Base-by-base conservation (phyloP, 768 basidiomycete species). In the Leccinum disarticulatum region DNA sequence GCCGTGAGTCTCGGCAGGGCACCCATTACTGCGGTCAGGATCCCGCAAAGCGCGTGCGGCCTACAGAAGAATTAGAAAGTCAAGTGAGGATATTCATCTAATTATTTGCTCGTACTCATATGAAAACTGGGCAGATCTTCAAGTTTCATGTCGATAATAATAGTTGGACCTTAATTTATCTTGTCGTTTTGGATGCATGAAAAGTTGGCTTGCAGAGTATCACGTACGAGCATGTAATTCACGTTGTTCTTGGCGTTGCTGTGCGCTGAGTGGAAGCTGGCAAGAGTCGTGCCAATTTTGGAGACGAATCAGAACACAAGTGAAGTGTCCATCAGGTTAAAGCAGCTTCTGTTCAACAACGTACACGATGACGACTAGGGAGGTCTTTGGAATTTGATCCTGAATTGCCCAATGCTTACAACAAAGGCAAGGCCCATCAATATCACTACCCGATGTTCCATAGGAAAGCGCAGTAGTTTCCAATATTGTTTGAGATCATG, bases 1-100 rank as follows among this genome's bases (percentile, higher is more conserved):
- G 74, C 73, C 17, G 50, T 35, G 25, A 52, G 56, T 13, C 59
- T 74, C 7, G 77, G 78, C 7, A 59, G 64, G 27, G 61, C 73
- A 13, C 52, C 53, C 3, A 67, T 73, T 28, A 61, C 62, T 1
- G 71, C 66, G 11, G 61, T 51, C 41, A 60, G 68, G 51, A 61
- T 74, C 33, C 49, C 57, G 25, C 19, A 28, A 3, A 55, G 43
- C 2, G 30, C 27, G 5, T 72, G 72, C 1, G 55, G 52, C 2
- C n/a, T 73, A 30, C 60, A 15, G 61, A 43, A 33, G 15, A 15
- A 9, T 9, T 35, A 43, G 11, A 47, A 19, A 43, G 46, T 58
- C 41, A 28, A 48, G 51, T 4, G 11, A 51, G 28, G 6, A 19
- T 4, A n/a, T 58, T 33, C 22, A n/a, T 35, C 11, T 1, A 11